phyloP scores from a whole-genome alignment of 257 asterid genomes.

The Fraxinus anomala region DNA sequence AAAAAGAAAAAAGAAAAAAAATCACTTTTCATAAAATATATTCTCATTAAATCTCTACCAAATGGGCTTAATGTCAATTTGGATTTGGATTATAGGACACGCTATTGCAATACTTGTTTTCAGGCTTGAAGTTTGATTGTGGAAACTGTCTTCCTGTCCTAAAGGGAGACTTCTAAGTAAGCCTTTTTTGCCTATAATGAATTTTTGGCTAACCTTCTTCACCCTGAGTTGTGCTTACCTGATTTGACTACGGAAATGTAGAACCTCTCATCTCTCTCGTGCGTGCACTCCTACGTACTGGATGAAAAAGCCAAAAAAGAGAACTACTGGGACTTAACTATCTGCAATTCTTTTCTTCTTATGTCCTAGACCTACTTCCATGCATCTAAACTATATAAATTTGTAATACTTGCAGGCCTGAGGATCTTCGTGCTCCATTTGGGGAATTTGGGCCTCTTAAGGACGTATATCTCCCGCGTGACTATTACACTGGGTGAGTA shows the following conservation, averaged over 20 bases:
- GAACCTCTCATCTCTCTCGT: background rate
- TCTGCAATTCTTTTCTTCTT: background rate
- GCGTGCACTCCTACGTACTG: background rate
- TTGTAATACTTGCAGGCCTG: conserved; percentile 43
- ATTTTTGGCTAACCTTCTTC: background rate
- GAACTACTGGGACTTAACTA: background rate
- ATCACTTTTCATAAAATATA: too few species aligned
- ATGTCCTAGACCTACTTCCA: background rate
- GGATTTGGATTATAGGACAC: too few species aligned
- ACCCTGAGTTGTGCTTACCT: background rate
- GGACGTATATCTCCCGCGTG: conserved; percentile 65
- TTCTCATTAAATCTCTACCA: too few species aligned
- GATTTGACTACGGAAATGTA: background rate
- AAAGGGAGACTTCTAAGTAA: too few species aligned
- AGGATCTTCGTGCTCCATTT: conserved; percentile 69
- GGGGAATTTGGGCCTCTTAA: conserved; percentile 71
- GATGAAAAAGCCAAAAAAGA: background rate
- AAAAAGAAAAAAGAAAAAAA: too few species aligned
- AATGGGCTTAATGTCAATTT: too few species aligned
- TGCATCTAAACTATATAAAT: background rate
- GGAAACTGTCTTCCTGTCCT: too few species aligned
- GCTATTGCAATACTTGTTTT: too few species aligned
- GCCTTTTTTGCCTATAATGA: background rate
- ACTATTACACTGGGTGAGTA: conserved; percentile 62
- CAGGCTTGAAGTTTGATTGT: too few species aligned